Conservation (phyloP, 257 asterid species). For the Primulina eburnea region DNA sequence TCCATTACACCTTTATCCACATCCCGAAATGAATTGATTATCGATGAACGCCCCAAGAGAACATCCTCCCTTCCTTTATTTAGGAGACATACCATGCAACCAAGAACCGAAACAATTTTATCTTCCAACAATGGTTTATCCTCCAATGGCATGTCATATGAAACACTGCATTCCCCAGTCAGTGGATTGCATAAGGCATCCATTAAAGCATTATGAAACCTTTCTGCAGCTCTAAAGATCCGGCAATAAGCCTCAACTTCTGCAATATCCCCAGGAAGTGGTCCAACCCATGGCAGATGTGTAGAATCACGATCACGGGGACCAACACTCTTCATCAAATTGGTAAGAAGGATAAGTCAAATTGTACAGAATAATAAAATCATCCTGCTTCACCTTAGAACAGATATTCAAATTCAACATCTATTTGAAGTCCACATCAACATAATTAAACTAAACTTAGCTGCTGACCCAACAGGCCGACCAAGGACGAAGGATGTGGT, state of each 20-base stretch:
- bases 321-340: conserved; percentile 51
- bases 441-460: background rate
- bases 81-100: conserved; percentile 92
- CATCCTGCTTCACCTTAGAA: conserved; percentile 11
- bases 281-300: conserved; percentile 74
- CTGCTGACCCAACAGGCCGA: background rate
- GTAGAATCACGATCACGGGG: conserved; percentile 51
- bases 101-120: conserved; percentile 87
- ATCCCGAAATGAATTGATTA: conserved; percentile 54
- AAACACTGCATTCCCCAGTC: conserved; percentile 88
- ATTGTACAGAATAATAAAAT: conserved; percentile 4
- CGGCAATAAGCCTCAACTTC: conserved; percentile 98
- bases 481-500: background rate
- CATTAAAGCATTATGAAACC: conserved; percentile 81
- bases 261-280: conserved; percentile 94
- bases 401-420: background rate
- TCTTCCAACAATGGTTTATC: conserved; percentile 80
- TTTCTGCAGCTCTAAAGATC: conserved; percentile 89
- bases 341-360: conserved; percentile 30
- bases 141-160: conserved; percentile 77
- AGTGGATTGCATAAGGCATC: conserved; percentile 85
- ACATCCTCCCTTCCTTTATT: conserved; percentile 95
- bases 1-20: conserved; percentile 51
- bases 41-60: conserved; percentile 68
- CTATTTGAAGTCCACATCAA: background rate